Evolutionary conservation across 257 asterid genomes (phyloP).

Genomic region (Rubia yunnanensis): DNA sequence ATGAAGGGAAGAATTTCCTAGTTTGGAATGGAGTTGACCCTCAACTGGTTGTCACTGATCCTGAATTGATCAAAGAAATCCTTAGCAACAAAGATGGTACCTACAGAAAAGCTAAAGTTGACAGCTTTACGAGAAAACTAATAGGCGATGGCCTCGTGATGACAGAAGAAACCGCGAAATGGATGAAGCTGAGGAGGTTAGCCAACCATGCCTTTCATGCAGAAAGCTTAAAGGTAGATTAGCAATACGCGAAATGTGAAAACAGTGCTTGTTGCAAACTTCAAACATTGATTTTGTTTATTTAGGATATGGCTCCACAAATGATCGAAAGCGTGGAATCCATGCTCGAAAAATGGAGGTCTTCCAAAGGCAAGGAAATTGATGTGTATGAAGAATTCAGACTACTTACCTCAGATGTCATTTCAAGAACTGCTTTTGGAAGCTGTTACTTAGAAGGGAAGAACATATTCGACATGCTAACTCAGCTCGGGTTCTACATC

Average conservation of each 20-base stretch:
- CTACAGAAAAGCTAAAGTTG: constrained; percentile 16
- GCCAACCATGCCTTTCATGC: constrained; percentile 58
- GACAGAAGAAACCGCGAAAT: constrained; percentile 39
- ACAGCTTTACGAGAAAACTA: constrained; percentile 20
- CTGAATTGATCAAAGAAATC: constrained; percentile 42
- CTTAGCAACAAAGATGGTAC: constrained; percentile 32
- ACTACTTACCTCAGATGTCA: constrained; percentile 42
- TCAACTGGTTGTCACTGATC: constrained; percentile 37
- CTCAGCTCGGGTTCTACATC: constrained; percentile 14
- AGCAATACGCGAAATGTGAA: too few relatives aligned
- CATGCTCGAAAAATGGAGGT: constrained; percentile 39
- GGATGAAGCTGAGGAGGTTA: constrained; percentile 43
- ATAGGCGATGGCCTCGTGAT: constrained; percentile 39
- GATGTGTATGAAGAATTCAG: constrained; percentile 35
- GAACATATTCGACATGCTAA: constrained; percentile 37
- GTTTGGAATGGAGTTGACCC: constrained; percentile 41
- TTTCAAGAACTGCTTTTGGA: constrained; percentile 62
- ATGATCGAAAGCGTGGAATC: constrained; percentile 36
- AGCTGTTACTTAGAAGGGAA: constrained; percentile 52
- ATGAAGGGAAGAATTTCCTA: constrained; percentile 34
- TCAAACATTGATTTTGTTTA: neutral
- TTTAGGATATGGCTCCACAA: constrained; percentile 46
- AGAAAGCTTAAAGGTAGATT: constrained; percentile 36
- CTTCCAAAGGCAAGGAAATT: constrained; percentile 26
- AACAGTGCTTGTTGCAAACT: neutral